phyloP scores from a whole-genome alignment of 805 yeast species.

The Kuraishia cidri region DNA sequence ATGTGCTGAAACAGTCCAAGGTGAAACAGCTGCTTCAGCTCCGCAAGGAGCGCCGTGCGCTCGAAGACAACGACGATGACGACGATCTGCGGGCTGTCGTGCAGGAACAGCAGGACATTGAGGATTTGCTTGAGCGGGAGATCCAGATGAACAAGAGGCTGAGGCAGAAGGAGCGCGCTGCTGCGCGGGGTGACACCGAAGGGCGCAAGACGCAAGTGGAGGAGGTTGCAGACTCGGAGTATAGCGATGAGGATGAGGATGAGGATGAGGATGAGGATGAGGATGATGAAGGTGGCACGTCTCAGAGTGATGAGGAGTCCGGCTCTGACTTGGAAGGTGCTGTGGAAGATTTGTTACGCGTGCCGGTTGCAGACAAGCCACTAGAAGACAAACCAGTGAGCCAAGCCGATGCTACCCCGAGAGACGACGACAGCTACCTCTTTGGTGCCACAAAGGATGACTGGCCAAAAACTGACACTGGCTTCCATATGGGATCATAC shows the following conservation, averaged over 20 bases:
- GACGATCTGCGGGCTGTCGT: neutral
- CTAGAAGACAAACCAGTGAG: conserved; percentile 11
- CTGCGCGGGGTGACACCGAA: conserved; percentile 7
- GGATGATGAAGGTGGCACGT: conserved; percentile 10
- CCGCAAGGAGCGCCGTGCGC: too few species aligned
- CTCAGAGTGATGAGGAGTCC: conserved; percentile 13
- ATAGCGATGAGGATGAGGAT: conserved; percentile 13
- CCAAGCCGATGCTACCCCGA: conserved; percentile 1
- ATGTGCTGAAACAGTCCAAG: too few species aligned
- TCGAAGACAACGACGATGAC: conserved; percentile 1
- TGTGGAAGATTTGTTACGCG: too few species aligned
- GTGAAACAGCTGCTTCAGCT: conserved; percentile 3
- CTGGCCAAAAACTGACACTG: neutral
- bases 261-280: conserved; percentile 11
- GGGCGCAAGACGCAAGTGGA: conserved; percentile 8
- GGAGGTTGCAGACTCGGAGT: conserved; percentile 8
- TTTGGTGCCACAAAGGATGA: neutral
- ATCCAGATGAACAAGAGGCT: conserved; percentile 7
- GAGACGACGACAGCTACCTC: neutral
- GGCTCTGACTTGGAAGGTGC: too few species aligned
- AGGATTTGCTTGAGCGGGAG: conserved; percentile 14
- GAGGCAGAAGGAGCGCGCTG: conserved; percentile 5
- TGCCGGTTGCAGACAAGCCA: conserved; percentile 13
- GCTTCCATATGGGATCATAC: neutral
- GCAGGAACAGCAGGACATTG: conserved; percentile 7